These are phyloP conservation scores for Pleurotus tuber-regium DNA, from an alignment of 768 basidiomycete genomes.

Conservation along the genomic window DNA sequence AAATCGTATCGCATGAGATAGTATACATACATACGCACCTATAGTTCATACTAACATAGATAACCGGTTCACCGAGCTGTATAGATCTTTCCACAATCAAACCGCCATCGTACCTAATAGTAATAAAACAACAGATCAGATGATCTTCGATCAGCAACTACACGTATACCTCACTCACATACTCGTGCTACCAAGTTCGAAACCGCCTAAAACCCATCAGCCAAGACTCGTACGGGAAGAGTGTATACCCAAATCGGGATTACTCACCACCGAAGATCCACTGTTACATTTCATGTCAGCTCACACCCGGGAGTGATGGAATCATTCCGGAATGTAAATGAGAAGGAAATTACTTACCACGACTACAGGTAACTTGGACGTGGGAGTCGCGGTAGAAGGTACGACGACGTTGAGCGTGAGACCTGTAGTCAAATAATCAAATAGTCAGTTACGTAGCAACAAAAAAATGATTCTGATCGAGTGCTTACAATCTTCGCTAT, in stretches of 20 bases:
- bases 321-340: not conserved
- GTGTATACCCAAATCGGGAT: not conserved
- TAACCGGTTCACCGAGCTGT: constrained; percentile 36
- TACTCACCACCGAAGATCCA: constrained; percentile 50
- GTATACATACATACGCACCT: constrained; percentile 18
- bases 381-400: constrained; percentile 36
- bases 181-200: constrained; percentile 36
- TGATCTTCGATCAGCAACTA: not conserved
- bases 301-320: no score
- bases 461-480: not conserved
- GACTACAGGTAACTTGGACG: constrained; percentile 49
- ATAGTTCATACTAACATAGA: constrained; percentile 59
- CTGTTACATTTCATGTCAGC: constrained; percentile 20
- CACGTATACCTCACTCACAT: constrained; percentile 22
- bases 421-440: constrained; percentile 24
- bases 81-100: constrained; percentile 44
- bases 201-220: constrained; percentile 29
- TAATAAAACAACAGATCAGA: not conserved
- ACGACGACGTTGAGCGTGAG: constrained; percentile 52
- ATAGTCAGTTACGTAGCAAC: not conserved
- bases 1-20: not conserved
- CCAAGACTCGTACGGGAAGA: not conserved
- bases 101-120: constrained; percentile 39
- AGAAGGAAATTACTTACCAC: constrained; percentile 34
- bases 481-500: constrained; percentile 46